Conservation (phyloP, 345 rosid species). For the Lepidium sativum region DNA sequence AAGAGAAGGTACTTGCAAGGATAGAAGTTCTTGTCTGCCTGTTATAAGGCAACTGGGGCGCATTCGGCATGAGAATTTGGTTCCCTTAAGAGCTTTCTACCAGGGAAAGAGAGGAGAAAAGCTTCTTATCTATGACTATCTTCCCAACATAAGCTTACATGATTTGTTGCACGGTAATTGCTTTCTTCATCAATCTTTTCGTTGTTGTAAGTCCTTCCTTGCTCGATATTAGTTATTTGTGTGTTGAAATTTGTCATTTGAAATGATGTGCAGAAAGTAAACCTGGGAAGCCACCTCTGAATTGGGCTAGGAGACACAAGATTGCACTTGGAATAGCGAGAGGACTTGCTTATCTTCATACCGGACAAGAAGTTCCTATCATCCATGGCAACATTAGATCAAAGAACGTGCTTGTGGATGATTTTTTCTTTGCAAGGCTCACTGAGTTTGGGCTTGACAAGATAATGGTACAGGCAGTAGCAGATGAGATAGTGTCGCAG, state of each 20-base stretch:
- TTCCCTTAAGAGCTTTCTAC: conserved; percentile 93
- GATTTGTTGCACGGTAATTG: conserved; percentile 79
- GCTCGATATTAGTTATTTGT: background rate
- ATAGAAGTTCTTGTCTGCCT: conserved; percentile 60
- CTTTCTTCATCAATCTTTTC: background rate
- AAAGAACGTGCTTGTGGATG: conserved; percentile 88
- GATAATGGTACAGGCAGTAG: conserved; percentile 83
- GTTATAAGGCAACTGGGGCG: conserved; percentile 74
- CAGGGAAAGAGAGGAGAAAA: conserved; percentile 97
- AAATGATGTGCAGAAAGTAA: conserved; percentile 46
- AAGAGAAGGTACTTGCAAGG: conserved; percentile 96
- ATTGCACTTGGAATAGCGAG: conserved; percentile 82
- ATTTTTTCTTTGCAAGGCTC: conserved; percentile 70
- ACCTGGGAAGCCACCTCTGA: conserved; percentile 69
- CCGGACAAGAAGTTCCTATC: conserved; percentile 64
- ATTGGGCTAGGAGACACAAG: conserved; percentile 96
- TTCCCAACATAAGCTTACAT: conserved; percentile 70
- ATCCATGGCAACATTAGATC: conserved; percentile 90
- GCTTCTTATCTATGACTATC: conserved; percentile 91
- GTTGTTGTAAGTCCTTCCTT: background rate
- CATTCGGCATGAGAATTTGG: conserved; percentile 79
- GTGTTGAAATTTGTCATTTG: background rate
- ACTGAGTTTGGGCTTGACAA: conserved; percentile 92
- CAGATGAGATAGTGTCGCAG: conserved; percentile 83
- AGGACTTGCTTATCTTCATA: conserved; percentile 84